phyloP scores from a whole-genome alignment of 164 flowering plant genomes.

The Magnolia changhungtana region DNA sequence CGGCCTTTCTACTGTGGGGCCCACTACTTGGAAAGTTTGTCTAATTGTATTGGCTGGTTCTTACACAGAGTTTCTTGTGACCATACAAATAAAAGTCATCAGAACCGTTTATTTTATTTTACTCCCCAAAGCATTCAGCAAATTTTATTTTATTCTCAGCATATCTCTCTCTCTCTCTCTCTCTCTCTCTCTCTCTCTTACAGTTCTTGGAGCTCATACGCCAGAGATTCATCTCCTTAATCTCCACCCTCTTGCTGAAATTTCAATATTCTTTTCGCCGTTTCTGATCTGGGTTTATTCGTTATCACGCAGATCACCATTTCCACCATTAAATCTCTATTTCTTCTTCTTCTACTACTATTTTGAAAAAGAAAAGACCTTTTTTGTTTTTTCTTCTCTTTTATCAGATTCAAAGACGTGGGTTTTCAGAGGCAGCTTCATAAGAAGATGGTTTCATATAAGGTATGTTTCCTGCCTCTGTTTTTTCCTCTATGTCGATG shows the following conservation, averaged over 20 bases:
- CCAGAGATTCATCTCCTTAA: conserved; percentile 9
- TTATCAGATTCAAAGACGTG: conserved; percentile 21
- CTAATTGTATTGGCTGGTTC: not conserved
- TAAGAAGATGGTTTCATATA: conserved; percentile 8
- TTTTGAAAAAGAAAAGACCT: conserved; percentile 8
- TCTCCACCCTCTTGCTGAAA: conserved; percentile 3
- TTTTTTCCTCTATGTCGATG: not conserved
- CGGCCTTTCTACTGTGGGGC: not conserved
- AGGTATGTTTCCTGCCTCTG: conserved; percentile 33
- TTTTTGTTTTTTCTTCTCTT: conserved; percentile 5
- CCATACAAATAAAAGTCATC: not conserved
- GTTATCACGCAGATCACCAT: conserved; percentile 17
- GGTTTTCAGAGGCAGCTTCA: conserved; percentile 23
- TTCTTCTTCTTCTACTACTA: conserved; percentile 6
- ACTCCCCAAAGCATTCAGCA: conserved; percentile 1
- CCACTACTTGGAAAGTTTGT: not conserved
- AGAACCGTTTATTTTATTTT: not conserved
- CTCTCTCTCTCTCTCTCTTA: not conserved
- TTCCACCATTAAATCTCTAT: conserved; percentile 4
- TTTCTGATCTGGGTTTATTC: conserved; percentile 20
- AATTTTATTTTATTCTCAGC: conserved; percentile 1
- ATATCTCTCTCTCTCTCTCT: conserved; percentile 3
- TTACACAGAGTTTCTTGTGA: not conserved
- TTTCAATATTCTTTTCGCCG: not conserved
- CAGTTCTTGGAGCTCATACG: conserved; percentile 10